These are phyloP conservation scores for Thuja plicata DNA, from an alignment of 83 land plant genomes.

Conservation along the genomic window DNA sequence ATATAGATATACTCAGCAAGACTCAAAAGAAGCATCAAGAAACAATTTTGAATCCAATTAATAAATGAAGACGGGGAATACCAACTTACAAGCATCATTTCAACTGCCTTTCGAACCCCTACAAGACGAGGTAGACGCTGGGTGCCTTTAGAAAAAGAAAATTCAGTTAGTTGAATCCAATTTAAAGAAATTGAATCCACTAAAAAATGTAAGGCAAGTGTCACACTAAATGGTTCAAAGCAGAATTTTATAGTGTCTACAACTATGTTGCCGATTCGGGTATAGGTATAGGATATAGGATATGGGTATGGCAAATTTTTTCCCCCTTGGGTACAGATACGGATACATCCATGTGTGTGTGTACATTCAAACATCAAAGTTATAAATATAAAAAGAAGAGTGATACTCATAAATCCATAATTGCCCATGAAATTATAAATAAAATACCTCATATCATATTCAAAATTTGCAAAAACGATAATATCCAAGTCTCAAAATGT, in stretches of 20 bases:
- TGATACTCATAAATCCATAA: no score
- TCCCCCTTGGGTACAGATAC: no score
- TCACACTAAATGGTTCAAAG: background rate
- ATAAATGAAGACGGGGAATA: background rate
- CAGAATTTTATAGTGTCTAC: background rate
- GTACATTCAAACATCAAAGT: no score
- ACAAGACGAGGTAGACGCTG: slow-evolving; percentile 95
- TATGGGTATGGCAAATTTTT: no score
- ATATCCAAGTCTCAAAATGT: no score
- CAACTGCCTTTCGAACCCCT: slow-evolving; percentile 81
- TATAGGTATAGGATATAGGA: no score
- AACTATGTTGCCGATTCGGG: no score
- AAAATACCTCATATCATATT: no score
- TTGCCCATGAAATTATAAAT: no score
- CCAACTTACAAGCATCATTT: slow-evolving; percentile 85
- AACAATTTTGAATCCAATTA: background rate
- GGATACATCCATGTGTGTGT: no score
- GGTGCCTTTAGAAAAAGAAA: slow-evolving; percentile 54
- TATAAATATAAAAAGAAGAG: no score
- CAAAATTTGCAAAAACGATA: no score
- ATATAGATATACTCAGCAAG: background rate
- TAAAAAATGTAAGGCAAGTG: background rate
- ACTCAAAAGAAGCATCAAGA: background rate
- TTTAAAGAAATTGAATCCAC: background rate
- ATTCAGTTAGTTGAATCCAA: slow-evolving; percentile 3